A percentile compares a stretch with the other conserved stretches of the same genome.
Conservation (phyloP, 2,329 filamentous ascomycete genomes). For the Aspergillus versicolor region DNA sequence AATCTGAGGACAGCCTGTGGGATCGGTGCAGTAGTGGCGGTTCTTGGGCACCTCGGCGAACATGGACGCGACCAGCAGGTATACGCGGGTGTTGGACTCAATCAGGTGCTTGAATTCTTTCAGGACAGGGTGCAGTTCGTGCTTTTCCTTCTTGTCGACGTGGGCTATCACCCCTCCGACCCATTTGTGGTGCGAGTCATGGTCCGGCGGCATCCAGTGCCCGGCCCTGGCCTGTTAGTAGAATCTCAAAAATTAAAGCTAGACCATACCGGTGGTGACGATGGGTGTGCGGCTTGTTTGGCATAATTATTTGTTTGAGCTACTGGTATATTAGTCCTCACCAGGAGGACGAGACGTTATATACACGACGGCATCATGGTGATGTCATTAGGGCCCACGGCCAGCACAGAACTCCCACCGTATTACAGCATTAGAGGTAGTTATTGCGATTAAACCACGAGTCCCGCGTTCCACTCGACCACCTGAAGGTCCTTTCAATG, state of each 20-base stretch:
- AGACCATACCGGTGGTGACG: not conserved
- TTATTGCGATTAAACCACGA: too few species aligned
- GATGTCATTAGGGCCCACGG: not conserved
- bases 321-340: not conserved
- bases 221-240: slow-evolving; percentile 44
- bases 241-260: too few species aligned
- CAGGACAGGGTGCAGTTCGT: slow-evolving; percentile 59
- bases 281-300: not conserved
- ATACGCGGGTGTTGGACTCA: slow-evolving; percentile 61
- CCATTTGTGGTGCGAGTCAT: slow-evolving; percentile 63
- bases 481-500: too few species aligned
- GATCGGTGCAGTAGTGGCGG: slow-evolving; percentile 60
- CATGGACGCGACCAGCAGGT: slow-evolving; percentile 68
- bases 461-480: too few species aligned
- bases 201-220: slow-evolving; percentile 64
- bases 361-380: not conserved
- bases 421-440: too few species aligned
- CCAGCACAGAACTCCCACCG: too few species aligned
- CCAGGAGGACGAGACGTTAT: not conserved
- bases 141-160: slow-evolving; percentile 49
- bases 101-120: slow-evolving; percentile 66
- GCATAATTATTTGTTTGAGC: not conserved
- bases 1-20: slow-evolving; percentile 62
- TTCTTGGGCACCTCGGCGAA: slow-evolving; percentile 65
- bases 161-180: slow-evolving; percentile 57